phyloP scores from a whole-genome alignment of 2,329 filamentous ascomycete species.

The Cercospora sesami region DNA sequence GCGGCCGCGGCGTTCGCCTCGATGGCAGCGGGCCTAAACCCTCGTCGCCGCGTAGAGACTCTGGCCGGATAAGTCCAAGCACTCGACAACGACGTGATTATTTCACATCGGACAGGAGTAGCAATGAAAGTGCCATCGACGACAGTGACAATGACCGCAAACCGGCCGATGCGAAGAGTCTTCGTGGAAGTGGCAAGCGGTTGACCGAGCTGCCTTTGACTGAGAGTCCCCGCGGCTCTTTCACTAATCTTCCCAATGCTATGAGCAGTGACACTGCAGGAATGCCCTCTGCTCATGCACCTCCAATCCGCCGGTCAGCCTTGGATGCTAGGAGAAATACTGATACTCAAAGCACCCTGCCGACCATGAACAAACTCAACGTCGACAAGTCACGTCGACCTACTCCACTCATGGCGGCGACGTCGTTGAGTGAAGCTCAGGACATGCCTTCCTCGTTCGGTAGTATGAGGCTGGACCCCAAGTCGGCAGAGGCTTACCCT shows the following conservation, averaged over 20 bases:
- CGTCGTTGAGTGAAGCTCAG: conserved; percentile 28
- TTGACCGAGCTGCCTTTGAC: conserved; percentile 19
- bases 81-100: conserved; percentile 32
- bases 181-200: conserved; percentile 16
- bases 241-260: conserved; percentile 19
- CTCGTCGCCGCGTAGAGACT: conserved; percentile 32
- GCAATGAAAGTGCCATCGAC: conserved; percentile 32
- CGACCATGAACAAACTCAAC: conserved; percentile 26
- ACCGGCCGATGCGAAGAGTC: conserved; percentile 1
- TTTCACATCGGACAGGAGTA: conserved; percentile 22
- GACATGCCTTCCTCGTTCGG: conserved; percentile 17
- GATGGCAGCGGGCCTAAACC: conserved; percentile 21
- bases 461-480: conserved; percentile 20
- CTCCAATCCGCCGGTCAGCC: conserved; percentile 27
- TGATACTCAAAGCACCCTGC: conserved; percentile 30
- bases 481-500: conserved; percentile 17
- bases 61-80: conserved; percentile 28
- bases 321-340: conserved; percentile 36
- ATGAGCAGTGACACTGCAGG: conserved; percentile 32
- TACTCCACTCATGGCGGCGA: conserved; percentile 32
- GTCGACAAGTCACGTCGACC: conserved; percentile 31
- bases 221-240: conserved; percentile 6
- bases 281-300: conserved; percentile 16
- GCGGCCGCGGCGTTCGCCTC: conserved; percentile 3
- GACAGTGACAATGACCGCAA: conserved; percentile 29